Percentiles rank a stretch among this genome's conserved stretches.
Evolutionary conservation across 116 monocot genomes (phyloP).

Genomic region (Cymodocea nodosa): DNA sequence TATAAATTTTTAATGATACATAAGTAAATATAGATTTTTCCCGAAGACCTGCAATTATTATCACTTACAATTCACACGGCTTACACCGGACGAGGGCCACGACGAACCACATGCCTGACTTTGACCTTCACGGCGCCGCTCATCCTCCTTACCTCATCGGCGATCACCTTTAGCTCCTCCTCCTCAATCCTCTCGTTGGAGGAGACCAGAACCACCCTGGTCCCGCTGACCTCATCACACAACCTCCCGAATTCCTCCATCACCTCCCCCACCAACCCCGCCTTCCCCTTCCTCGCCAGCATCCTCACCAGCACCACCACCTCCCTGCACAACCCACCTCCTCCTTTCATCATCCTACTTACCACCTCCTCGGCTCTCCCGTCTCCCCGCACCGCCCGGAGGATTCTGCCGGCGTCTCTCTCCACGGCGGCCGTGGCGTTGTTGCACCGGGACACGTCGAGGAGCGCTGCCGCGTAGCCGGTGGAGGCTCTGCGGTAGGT

Average conservation of each 20-base stretch:
- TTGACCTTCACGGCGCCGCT: conserved; percentile 13
- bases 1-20: too few species aligned
- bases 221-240: conserved; percentile 18
- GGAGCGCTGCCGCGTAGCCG: conserved; percentile 71
- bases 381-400: conserved; percentile 6
- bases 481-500: conserved; percentile 29
- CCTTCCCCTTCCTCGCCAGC: conserved; percentile 53
- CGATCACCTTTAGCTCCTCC: conserved; percentile 12
- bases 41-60: too few species aligned
- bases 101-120: conserved; percentile 9
- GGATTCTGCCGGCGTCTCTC: conserved; percentile 24
- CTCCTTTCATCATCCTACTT: conserved; percentile 14
- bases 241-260: conserved; percentile 50
- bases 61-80: too few species aligned
- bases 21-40: too few species aligned
- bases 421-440: conserved; percentile 15
- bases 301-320: conserved; percentile 43
- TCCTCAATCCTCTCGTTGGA: conserved; percentile 8
- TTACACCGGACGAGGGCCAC: too few species aligned
- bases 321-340: conserved; percentile 17
- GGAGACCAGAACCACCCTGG: conserved; percentile 7
- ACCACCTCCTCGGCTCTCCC: conserved; percentile 20
- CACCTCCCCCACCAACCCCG: conserved; percentile 46
- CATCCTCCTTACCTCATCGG: conserved; percentile 10
- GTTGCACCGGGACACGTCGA: conserved; percentile 32